These are phyloP conservation scores for Globisporangium cylindrosporum DNA, from an alignment of 352 stramenopile species.

Conservation along the genomic window DNA sequence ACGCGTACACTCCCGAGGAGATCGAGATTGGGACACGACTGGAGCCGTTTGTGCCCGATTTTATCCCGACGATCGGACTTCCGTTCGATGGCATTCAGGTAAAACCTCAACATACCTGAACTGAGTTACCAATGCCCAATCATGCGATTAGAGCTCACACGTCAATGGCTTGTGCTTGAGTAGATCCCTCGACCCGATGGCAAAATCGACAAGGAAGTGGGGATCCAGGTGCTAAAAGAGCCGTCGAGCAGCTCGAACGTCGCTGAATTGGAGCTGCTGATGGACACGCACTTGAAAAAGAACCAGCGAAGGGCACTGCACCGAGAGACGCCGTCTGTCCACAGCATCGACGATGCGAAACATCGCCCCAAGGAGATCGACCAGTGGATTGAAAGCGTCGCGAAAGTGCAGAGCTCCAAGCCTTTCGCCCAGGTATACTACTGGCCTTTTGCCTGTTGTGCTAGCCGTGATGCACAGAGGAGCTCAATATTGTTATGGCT, in stretches of 20 bases:
- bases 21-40: slow-evolving; percentile 89
- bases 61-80: slow-evolving; percentile 74
- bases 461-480: background rate
- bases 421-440: slow-evolving; percentile 50
- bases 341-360: slow-evolving; percentile 87
- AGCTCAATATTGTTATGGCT: background rate
- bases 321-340: slow-evolving; percentile 52
- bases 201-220: slow-evolving; percentile 61
- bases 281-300: slow-evolving; percentile 70
- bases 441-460: background rate
- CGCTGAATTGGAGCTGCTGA: slow-evolving; percentile 87
- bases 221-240: slow-evolving; percentile 86
- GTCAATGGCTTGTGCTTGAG: background rate
- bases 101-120: background rate
- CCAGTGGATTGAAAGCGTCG: slow-evolving; percentile 91
- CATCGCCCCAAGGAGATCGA: slow-evolving; percentile 88
- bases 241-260: slow-evolving; percentile 85
- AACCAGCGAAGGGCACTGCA: slow-evolving; percentile 27
- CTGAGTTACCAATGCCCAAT: background rate
- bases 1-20: slow-evolving; percentile 85
- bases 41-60: slow-evolving; percentile 93
- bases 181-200: slow-evolving; percentile 87
- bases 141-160: background rate
- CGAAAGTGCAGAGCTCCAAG: slow-evolving; percentile 85
- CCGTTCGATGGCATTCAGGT: slow-evolving; percentile 77